phyloP scores from a whole-genome alignment of 768 basidiomycete genomes.

The Hericium coralloides region DNA sequence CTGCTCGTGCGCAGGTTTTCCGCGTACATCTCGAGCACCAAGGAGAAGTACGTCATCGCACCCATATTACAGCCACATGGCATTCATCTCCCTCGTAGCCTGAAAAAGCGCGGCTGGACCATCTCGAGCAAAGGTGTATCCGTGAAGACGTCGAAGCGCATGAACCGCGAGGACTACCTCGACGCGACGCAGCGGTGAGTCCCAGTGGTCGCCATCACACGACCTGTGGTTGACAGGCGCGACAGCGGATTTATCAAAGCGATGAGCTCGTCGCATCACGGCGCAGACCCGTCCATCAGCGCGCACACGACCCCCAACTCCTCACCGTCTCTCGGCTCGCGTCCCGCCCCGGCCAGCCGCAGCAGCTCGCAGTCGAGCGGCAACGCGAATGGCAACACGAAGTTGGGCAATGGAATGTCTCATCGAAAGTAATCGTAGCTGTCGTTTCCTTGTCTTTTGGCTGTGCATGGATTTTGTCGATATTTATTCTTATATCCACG shows the following conservation, averaged over 20 bases:
- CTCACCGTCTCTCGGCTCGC: neutral
- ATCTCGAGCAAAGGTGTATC: constrained; percentile 54
- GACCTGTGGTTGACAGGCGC: neutral
- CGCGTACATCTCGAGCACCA: constrained; percentile 37
- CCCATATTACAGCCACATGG: neutral
- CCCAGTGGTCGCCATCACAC: neutral
- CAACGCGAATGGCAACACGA: no score
- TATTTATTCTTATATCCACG: no score
- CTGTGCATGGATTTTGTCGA: no score
- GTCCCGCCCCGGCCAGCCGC: no score
- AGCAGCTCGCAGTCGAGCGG: no score
- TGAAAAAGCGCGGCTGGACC: constrained; percentile 48
- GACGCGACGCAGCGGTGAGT: constrained; percentile 65
- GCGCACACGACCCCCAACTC: neutral
- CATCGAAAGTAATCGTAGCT: no score
- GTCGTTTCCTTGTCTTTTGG: no score
- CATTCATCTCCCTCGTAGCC: constrained; percentile 22
- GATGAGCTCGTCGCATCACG: constrained; percentile 36
- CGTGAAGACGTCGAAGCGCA: constrained; percentile 51
- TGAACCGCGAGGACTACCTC: constrained; percentile 56
- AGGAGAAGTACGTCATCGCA: constrained; percentile 41
- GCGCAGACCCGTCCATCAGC: constrained; percentile 6
- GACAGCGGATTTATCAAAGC: constrained; percentile 47
- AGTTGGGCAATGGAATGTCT: no score
- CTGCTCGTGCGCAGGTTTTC: constrained; percentile 30